These are phyloP conservation scores for Taiozyma sp. DNA, from an alignment of 1,139 yeast genomes.

Conservation along the genomic window DNA sequence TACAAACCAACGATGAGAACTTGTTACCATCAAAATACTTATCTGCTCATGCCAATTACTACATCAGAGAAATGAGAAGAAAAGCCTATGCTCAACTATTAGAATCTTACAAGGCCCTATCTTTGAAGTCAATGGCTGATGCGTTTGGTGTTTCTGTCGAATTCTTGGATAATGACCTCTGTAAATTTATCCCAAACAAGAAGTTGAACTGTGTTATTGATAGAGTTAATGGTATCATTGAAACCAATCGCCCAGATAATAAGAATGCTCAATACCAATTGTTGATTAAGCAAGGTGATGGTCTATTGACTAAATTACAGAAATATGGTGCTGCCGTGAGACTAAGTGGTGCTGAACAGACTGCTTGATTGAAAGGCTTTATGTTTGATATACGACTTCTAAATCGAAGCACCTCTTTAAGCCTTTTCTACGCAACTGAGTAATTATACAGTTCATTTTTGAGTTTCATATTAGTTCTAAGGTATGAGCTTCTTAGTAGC, in stretches of 20 bases:
- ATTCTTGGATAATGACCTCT: constrained; percentile 76
- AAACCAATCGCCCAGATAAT: constrained; percentile 93
- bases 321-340: constrained; percentile 97
- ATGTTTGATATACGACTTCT: not conserved
- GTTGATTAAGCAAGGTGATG: constrained; percentile 90
- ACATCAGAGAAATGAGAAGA: constrained; percentile 89
- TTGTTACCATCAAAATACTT: constrained; percentile 73
- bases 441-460: not conserved
- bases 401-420: not conserved
- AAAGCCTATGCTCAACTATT: constrained; percentile 92
- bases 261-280: constrained; percentile 91
- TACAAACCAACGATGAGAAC: constrained; percentile 74
- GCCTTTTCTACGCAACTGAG: not conserved
- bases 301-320: constrained; percentile 87
- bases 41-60: constrained; percentile 74
- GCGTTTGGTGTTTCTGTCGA: constrained; percentile 86
- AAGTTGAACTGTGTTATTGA: constrained; percentile 95
- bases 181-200: constrained; percentile 89
- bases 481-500: not conserved
- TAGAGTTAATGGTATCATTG: constrained; percentile 91
- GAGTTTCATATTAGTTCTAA: not conserved
- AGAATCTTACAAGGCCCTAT: constrained; percentile 89
- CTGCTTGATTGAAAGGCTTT: constrained; percentile 14
- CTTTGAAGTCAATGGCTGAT: constrained; percentile 88
- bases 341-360: constrained; percentile 85